A percentile compares a stretch with the other conserved stretches of the same genome.
phyloP scores from a whole-genome alignment of 2,329 filamentous ascomycete genomes.

The Apiospora arundinis region DNA sequence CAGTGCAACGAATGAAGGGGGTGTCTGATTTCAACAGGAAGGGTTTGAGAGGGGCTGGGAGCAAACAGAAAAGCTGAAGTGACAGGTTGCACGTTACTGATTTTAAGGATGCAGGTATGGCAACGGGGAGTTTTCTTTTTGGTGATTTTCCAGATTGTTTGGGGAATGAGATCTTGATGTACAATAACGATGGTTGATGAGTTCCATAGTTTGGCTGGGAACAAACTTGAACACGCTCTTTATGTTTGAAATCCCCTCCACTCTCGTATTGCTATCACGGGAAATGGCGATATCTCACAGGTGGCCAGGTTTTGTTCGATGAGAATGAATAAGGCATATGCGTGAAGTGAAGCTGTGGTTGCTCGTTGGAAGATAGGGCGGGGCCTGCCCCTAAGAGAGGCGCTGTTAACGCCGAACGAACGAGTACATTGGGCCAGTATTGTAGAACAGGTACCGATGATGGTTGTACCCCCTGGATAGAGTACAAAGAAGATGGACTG shows the following conservation, averaged over 20 bases:
- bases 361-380: no score
- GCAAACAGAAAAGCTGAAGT: background rate
- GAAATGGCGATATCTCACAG: no score
- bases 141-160: background rate
- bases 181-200: background rate
- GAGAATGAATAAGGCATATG: no score
- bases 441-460: no score
- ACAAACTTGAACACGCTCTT: background rate
- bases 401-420: background rate
- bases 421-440: no score
- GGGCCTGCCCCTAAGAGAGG: background rate
- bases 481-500: background rate
- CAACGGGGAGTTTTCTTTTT: background rate
- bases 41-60: background rate
- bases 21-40: background rate
- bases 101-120: background rate
- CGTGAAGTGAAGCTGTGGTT: no score
- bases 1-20: background rate
- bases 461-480: background rate
- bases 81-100: background rate
- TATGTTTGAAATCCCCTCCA: no score
- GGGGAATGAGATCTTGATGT: background rate
- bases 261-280: no score
- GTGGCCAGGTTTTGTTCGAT: no score
- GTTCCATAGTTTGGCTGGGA: background rate